A percentile compares a stretch with the other conserved stretches of the same genome.
Conservation (phyloP, 2,329 filamentous ascomycete genomes). For the Sporothrix mexicana region DNA sequence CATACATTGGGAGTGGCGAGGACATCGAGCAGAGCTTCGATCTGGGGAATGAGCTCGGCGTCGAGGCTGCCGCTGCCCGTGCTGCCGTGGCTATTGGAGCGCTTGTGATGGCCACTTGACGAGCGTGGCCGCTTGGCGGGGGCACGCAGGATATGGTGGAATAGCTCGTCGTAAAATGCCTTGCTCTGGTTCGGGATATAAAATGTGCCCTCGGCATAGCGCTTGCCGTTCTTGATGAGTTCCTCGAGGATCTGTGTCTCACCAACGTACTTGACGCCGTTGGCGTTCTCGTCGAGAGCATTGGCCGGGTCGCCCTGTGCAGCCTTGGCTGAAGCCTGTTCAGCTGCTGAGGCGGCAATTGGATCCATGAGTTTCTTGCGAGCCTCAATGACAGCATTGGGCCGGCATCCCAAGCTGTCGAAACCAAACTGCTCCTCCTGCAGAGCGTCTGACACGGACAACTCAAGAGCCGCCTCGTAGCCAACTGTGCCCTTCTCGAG, state of each 20-base stretch:
- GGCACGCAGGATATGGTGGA: conserved; percentile 64
- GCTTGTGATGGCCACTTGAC: conserved; percentile 60
- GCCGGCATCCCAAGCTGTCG: conserved; percentile 60
- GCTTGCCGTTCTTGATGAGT: conserved; percentile 60
- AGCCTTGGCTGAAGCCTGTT: conserved; percentile 7
- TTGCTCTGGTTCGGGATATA: conserved; percentile 57
- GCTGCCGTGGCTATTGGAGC: conserved; percentile 42
- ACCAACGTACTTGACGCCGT: conserved; percentile 61
- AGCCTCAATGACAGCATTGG: conserved; percentile 61
- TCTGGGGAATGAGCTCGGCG: conserved; percentile 67
- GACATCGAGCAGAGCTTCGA: conserved; percentile 69
- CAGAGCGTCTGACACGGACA: conserved; percentile 68
- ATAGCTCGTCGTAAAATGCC: conserved; percentile 68
- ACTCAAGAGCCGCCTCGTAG: conserved; percentile 70
- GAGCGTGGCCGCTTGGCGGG: conserved; percentile 52
- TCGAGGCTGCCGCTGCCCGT: conserved; percentile 15
- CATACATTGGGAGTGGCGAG: conserved; percentile 70
- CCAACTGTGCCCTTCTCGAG: conserved; percentile 74
- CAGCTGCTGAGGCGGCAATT: conserved; percentile 42
- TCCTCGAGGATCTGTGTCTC: conserved; percentile 65
- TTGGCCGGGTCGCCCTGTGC: conserved; percentile 3
- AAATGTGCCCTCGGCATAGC: conserved; percentile 61
- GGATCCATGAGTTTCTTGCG: conserved; percentile 62
- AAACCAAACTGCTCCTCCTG: conserved; percentile 68
- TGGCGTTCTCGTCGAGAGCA: conserved; percentile 28